A percentile compares a stretch with the other conserved stretches of the same genome.
Conservation (phyloP, 371 early-diverging fungal species). For the Thermomucor indicae-seudaticae region DNA sequence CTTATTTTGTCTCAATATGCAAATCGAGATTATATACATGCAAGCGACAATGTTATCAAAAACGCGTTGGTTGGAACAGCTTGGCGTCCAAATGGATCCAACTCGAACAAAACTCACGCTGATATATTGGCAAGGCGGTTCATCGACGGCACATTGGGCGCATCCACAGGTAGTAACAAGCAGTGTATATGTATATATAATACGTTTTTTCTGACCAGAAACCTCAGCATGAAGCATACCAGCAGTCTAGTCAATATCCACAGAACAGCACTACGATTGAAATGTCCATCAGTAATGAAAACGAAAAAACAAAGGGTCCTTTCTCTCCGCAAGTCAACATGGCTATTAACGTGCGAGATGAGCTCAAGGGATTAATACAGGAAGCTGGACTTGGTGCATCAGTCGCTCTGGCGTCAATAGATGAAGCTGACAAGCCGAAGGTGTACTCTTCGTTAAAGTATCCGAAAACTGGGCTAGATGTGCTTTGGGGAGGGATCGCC, state of each 20-base stretch:
- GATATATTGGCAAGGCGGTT: conserved; percentile 60
- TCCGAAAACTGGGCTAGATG: conserved; percentile 29
- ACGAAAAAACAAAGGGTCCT: conserved; percentile 13
- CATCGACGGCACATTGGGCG: conserved; percentile 39
- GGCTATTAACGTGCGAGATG: conserved; percentile 32
- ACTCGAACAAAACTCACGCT: conserved; percentile 52
- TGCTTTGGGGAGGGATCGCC: conserved; percentile 30
- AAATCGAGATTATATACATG: conserved; percentile 60
- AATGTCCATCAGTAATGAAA: conserved; percentile 27
- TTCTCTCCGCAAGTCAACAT: conserved; percentile 11
- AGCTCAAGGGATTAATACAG: conserved; percentile 34
- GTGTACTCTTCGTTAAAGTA: conserved; percentile 36
- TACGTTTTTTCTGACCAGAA: not conserved
- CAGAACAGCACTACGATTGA: conserved; percentile 20
- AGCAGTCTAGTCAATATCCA: not conserved
- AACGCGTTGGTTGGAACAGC: conserved; percentile 62
- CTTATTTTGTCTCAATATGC: conserved; percentile 59
- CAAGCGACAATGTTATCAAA: conserved; percentile 58
- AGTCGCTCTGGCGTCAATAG: conserved; percentile 20
- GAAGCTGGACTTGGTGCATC: conserved; percentile 46
- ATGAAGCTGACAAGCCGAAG: conserved; percentile 19
- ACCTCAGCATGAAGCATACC: not conserved
- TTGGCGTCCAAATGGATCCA: conserved; percentile 57
- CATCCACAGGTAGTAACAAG: conserved; percentile 21
- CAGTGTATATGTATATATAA: no score